Percentiles rank a stretch among this genome's conserved stretches.
Evolutionary conservation across 2,329 filamentous ascomycete genomes (phyloP).

Genomic region (Ascochyta rabiei): DNA sequence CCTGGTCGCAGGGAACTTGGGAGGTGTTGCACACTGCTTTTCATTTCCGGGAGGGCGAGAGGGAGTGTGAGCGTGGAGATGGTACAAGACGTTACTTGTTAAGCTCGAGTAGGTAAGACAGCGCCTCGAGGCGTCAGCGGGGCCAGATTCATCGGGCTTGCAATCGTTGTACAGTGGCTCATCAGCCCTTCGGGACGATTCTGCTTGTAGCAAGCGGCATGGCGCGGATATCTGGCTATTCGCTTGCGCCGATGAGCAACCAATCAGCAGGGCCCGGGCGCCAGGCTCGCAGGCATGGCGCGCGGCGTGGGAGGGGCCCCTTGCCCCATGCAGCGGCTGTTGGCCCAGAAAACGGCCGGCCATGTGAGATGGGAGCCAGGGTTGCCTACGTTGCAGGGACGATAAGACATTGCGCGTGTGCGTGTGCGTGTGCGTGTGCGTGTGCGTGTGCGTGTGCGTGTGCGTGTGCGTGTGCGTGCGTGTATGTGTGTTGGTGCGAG

Average conservation of each 20-base stretch:
- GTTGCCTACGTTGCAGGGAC: slow-evolving; percentile 30
- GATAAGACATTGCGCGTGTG: slow-evolving; percentile 36
- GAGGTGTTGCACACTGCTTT: slow-evolving; percentile 24
- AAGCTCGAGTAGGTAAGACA: slow-evolving; percentile 33
- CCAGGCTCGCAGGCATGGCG: slow-evolving; percentile 29
- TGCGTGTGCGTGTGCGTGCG: too few species aligned
- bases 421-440: slow-evolving; percentile 21
- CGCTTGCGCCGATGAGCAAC: slow-evolving; percentile 30
- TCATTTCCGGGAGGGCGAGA: slow-evolving; percentile 33
- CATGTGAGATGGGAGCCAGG: slow-evolving; percentile 41
- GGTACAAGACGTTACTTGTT: slow-evolving; percentile 16
- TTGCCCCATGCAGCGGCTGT: slow-evolving; percentile 35
- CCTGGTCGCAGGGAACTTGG: slow-evolving; percentile 26
- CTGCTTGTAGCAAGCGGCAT: slow-evolving; percentile 44
- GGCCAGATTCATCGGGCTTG: slow-evolving; percentile 35
- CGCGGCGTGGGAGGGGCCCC: slow-evolving; percentile 26
- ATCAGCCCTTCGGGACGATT: slow-evolving; percentile 14
- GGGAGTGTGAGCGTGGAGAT: slow-evolving; percentile 10
- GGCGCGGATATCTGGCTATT: slow-evolving; percentile 38
- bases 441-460: slow-evolving; percentile 22
- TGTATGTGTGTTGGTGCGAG: slow-evolving; percentile 16
- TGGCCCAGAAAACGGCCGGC: slow-evolving; percentile 33
- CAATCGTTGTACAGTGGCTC: slow-evolving; percentile 38
- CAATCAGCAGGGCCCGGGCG: slow-evolving; percentile 34
- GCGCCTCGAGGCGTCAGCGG: slow-evolving; percentile 35